Evolutionary conservation across 371 early-diverging fungal species (phyloP), one percentile per base, ranked within the genome.

Genomic region (Phascolomyces articulosus): DNA sequence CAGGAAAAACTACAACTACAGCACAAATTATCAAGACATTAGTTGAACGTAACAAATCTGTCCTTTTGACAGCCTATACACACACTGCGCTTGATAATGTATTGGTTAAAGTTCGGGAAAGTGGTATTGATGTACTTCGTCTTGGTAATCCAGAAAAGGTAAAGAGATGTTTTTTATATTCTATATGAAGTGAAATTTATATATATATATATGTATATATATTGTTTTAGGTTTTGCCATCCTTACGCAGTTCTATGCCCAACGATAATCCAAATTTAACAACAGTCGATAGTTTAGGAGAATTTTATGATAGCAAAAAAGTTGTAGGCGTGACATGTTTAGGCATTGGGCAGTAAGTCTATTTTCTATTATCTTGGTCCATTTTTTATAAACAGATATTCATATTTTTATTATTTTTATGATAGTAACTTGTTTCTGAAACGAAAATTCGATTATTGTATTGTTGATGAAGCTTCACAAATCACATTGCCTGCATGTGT

Each of bases 391-490:
- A 9, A 2, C 11, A 9, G 34, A 9, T 34, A 34, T 34, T 34
- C 11, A 34, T 53, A 0, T 21, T n/a, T 4, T 62, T 28, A n/a
- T 34, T 7, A 38, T 21, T 29, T 24, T 23, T 62, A 6, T 29
- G 41, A 2, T 59, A 88, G 88, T 48, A 77, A 85, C 1, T 29
- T 91, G 16, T 84, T 93, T 40, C 67, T 78, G 11, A 82, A 87
- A 47, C 86, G 95, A 49, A 66, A 74, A 28, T 99, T 99, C 79
- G 99, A 99, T 74, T 97, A 92, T 75, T 98, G 96, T 71, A 96
- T 99, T 55, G 91, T 98, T 21, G 99, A 99, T 75, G 99, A 99
- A 72, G 99, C 99, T 8, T 95, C 98, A 1, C 99, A 99, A 73
- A 88, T 98, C 40, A 95, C 96, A 13, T 76, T 99, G 40, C 99